Evolutionary conservation across 768 basidiomycete species (phyloP).

Genomic region (Austroboletus festivus): DNA sequence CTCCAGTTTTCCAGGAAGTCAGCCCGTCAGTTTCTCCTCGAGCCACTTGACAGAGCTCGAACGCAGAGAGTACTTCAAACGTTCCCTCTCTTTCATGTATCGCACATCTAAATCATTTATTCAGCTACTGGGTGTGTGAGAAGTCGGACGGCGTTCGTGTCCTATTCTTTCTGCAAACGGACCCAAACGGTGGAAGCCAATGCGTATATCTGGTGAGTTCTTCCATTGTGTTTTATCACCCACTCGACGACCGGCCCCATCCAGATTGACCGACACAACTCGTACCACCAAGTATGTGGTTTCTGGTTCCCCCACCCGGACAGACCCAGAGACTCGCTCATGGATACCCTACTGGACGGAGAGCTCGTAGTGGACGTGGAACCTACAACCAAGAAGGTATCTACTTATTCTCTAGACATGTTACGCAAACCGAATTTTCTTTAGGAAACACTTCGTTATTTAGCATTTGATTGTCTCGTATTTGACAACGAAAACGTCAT

Average conservation of each 20-base stretch:
- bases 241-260: constrained; percentile 5
- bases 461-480: constrained; percentile 93
- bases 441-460: constrained; percentile 77
- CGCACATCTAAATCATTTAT: constrained; percentile 13
- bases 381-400: constrained; percentile 64
- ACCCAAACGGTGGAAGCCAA: constrained; percentile 50
- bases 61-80: constrained; percentile 62
- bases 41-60: constrained; percentile 75
- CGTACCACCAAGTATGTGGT: constrained; percentile 69
- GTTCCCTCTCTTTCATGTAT: not conserved
- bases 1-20: constrained; percentile 88
- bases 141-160: constrained; percentile 96
- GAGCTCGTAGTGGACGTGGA: constrained; percentile 93
- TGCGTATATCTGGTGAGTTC: constrained; percentile 70
- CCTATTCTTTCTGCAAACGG: constrained; percentile 72
- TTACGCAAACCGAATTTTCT: constrained; percentile 1
- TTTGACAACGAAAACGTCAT: constrained; percentile 86
- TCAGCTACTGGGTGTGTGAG: constrained; percentile 98
- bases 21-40: constrained; percentile 85
- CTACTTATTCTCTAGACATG: not conserved
- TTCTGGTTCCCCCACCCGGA: constrained; percentile 91
- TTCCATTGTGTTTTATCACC: not conserved
- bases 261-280: constrained; percentile 94
- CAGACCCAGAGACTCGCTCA: constrained; percentile 60
- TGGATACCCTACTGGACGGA: constrained; percentile 85